These are phyloP conservation scores for Aspergillus sp. DNA, from an alignment of 2,329 filamentous ascomycete species.

Conservation along the genomic window DNA sequence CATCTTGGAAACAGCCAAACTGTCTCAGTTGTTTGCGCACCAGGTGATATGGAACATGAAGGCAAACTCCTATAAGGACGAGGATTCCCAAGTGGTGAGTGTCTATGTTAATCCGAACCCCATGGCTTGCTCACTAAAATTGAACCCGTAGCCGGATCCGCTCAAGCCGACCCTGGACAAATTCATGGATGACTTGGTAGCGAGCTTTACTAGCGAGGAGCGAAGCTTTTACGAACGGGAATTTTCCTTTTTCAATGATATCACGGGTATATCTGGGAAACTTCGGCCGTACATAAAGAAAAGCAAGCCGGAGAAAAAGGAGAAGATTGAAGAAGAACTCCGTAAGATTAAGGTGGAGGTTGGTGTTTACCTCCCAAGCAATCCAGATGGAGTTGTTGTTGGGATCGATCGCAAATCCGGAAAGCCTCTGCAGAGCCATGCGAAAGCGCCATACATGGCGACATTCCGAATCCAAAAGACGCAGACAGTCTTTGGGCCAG, in stretches of 20 bases:
- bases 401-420: slow-evolving; percentile 98
- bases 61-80: slow-evolving; percentile 96
- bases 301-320: slow-evolving; percentile 94
- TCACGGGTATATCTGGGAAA: slow-evolving; percentile 93
- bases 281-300: slow-evolving; percentile 89
- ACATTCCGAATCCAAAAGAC: slow-evolving; percentile 95
- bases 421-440: slow-evolving; percentile 95
- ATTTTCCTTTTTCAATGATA: slow-evolving; percentile 97
- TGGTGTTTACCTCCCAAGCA: slow-evolving; percentile 94
- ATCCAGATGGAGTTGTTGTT: slow-evolving; percentile 94
- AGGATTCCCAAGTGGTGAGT: slow-evolving; percentile 78
- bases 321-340: slow-evolving; percentile 97
- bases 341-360: slow-evolving; percentile 97
- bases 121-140: slow-evolving; percentile 8
- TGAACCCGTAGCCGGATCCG: slow-evolving; percentile 65
- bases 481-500: slow-evolving; percentile 36
- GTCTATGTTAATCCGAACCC: background rate
- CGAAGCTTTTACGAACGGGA: slow-evolving; percentile 88
- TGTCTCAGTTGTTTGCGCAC: slow-evolving; percentile 97
- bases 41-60: slow-evolving; percentile 99
- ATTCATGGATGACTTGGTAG: slow-evolving; percentile 80
- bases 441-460: slow-evolving; percentile 98
- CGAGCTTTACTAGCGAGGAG: slow-evolving; percentile 77
- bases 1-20: slow-evolving; percentile 93
- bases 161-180: slow-evolving; percentile 92